These are phyloP conservation scores for Volvox africanus DNA, from an alignment of 139 green algal genomes.

Conservation along the genomic window DNA sequence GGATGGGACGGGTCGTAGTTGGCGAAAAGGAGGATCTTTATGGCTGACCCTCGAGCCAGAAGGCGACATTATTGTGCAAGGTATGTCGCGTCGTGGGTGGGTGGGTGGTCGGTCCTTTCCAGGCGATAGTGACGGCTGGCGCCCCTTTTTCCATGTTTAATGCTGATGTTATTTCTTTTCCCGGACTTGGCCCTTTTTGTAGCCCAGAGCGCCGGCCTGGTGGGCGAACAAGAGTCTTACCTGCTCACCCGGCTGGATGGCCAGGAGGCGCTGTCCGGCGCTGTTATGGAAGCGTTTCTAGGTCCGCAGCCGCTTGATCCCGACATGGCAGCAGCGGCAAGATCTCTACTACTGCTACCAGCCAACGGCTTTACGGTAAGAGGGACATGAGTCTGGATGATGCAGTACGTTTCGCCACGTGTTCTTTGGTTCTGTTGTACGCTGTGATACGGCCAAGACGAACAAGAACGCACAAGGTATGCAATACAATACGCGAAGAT, in stretches of 20 bases:
- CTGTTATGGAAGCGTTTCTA: constrained; percentile 26
- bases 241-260: neutral
- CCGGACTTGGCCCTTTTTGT: neutral
- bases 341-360: constrained; percentile 10
- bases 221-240: constrained; percentile 34
- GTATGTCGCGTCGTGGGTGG: neutral
- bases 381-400: neutral
- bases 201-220: constrained; percentile 18
- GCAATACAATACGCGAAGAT: too few species aligned
- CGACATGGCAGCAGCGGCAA: neutral
- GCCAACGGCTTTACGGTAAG: constrained; percentile 27
- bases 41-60: constrained; percentile 38
- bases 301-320: constrained; percentile 30
- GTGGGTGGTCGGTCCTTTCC: neutral
- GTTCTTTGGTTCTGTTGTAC: too few species aligned
- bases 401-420: too few species aligned
- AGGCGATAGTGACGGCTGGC: neutral
- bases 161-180: neutral
- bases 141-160: neutral
- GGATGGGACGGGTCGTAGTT: neutral
- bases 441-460: too few species aligned
- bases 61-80: constrained; percentile 40
- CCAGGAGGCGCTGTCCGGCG: constrained; percentile 35
- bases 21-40: constrained; percentile 26
- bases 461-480: too few species aligned